These are phyloP conservation scores for Glonium stellatum DNA, from an alignment of 495 filamentous ascomycete species.

Conservation along the genomic window DNA sequence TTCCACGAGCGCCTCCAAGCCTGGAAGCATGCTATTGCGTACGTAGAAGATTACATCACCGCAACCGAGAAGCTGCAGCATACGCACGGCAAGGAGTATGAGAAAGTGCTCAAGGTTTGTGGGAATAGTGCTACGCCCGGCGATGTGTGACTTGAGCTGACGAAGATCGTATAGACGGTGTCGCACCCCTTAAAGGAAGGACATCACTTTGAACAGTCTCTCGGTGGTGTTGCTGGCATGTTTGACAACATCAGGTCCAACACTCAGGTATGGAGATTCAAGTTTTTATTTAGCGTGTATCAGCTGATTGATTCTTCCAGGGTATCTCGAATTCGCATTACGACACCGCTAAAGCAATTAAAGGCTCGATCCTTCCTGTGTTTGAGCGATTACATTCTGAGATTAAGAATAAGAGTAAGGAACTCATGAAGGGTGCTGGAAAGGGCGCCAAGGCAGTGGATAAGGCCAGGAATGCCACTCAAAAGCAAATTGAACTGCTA, in stretches of 20 bases:
- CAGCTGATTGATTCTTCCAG: slow-evolving; percentile 31
- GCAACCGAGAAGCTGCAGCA: slow-evolving; percentile 78
- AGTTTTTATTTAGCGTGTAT: not conserved
- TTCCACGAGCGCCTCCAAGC: slow-evolving; percentile 80
- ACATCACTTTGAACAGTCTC: slow-evolving; percentile 80
- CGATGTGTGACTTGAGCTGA: not conserved
- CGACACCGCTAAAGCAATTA: slow-evolving; percentile 83
- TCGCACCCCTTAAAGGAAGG: slow-evolving; percentile 77
- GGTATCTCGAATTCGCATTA: slow-evolving; percentile 77
- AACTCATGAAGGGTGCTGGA: slow-evolving; percentile 72
- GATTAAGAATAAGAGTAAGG: slow-evolving; percentile 91
- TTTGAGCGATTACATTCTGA: slow-evolving; percentile 88
- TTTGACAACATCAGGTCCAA: slow-evolving; percentile 92
- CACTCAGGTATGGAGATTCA: slow-evolving; percentile 55
- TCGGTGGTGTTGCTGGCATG: slow-evolving; percentile 76
- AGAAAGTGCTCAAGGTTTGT: slow-evolving; percentile 80
- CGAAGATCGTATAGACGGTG: slow-evolving; percentile 53
- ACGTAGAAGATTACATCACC: slow-evolving; percentile 81
- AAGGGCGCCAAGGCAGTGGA: slow-evolving; percentile 85
- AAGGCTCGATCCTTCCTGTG: slow-evolving; percentile 72
- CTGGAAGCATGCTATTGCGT: slow-evolving; percentile 89
- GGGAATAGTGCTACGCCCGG: not conserved
- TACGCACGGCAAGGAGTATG: slow-evolving; percentile 85
- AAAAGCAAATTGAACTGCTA: slow-evolving; percentile 93
- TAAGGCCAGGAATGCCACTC: slow-evolving; percentile 75